Conservation (phyloP, 1,139 yeast genomes). For the Torulaspora globosa region DNA sequence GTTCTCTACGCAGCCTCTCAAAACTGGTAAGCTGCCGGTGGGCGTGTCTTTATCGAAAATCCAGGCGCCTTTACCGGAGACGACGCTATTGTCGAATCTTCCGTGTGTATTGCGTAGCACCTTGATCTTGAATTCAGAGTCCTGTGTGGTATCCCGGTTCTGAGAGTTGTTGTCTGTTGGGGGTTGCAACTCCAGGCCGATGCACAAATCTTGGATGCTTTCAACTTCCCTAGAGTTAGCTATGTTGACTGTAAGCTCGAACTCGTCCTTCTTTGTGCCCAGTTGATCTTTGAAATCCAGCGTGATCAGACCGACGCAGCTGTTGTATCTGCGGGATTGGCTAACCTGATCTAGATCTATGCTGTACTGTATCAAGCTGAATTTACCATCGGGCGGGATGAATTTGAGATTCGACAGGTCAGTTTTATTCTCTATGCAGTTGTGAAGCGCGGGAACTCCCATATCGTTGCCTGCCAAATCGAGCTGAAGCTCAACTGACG, state of each 20-base stretch:
- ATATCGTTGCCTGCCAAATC: slow-evolving; percentile 44
- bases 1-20: slow-evolving; percentile 52
- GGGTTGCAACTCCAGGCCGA: slow-evolving; percentile 45
- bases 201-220: slow-evolving; percentile 52
- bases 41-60: slow-evolving; percentile 55
- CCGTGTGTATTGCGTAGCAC: slow-evolving; percentile 34
- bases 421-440: slow-evolving; percentile 37
- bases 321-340: slow-evolving; percentile 21
- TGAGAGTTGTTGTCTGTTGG: not conserved
- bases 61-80: slow-evolving; percentile 64
- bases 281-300: slow-evolving; percentile 59
- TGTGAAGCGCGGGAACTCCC: slow-evolving; percentile 46
- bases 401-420: slow-evolving; percentile 37
- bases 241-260: slow-evolving; percentile 64
- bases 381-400: slow-evolving; percentile 85
- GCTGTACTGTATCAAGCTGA: slow-evolving; percentile 60
- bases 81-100: slow-evolving; percentile 40
- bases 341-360: slow-evolving; percentile 44
- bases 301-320: slow-evolving; percentile 51
- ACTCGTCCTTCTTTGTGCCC: slow-evolving; percentile 63
- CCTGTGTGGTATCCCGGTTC: not conserved
- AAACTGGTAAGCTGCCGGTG: slow-evolving; percentile 64
- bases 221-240: slow-evolving; percentile 49
- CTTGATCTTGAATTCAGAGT: slow-evolving; percentile 22
- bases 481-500: slow-evolving; percentile 59